Evolutionary conservation across 1,284 basidiomycete species (phyloP).

Genomic region (Rhodotorula sp.): DNA sequence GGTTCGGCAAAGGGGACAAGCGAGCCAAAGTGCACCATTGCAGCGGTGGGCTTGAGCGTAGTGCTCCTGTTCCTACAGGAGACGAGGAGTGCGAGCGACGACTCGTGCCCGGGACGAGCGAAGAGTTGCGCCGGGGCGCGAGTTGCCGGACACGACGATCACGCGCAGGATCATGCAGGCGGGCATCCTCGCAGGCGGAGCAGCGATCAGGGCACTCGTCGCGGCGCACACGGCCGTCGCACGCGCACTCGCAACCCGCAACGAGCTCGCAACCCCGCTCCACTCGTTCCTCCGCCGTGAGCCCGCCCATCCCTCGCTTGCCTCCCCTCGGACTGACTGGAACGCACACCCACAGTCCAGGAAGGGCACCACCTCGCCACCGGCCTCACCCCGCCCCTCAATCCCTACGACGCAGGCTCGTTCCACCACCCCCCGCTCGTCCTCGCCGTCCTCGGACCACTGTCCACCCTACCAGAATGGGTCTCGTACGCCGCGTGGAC

Average conservation of each 20-base stretch:
- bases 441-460: constrained; percentile 14
- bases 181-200: not conserved
- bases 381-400: constrained; percentile 59
- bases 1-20: constrained; percentile 31
- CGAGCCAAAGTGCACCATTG: constrained; percentile 13
- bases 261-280: constrained; percentile 74
- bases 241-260: constrained; percentile 53
- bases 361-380: constrained; percentile 78
- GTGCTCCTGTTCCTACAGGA: not conserved
- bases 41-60: too few species aligned
- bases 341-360: constrained; percentile 61
- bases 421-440: constrained; percentile 70
- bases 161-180: not conserved
- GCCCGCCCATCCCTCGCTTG: constrained; percentile 21
- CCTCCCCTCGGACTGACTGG: not conserved
- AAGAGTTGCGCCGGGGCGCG: too few species aligned
- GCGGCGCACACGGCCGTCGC: constrained; percentile 60
- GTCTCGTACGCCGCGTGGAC: constrained; percentile 79
- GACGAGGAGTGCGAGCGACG: not conserved
- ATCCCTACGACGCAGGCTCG: constrained; percentile 80
- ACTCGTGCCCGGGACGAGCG: not conserved
- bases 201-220: not conserved
- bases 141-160: not conserved
- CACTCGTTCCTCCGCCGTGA: constrained; percentile 62
- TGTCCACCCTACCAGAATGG: constrained; percentile 50